phyloP scores from a whole-genome alignment of 768 basidiomycete genomes.

The Chalciporus sphaerocephalus region DNA sequence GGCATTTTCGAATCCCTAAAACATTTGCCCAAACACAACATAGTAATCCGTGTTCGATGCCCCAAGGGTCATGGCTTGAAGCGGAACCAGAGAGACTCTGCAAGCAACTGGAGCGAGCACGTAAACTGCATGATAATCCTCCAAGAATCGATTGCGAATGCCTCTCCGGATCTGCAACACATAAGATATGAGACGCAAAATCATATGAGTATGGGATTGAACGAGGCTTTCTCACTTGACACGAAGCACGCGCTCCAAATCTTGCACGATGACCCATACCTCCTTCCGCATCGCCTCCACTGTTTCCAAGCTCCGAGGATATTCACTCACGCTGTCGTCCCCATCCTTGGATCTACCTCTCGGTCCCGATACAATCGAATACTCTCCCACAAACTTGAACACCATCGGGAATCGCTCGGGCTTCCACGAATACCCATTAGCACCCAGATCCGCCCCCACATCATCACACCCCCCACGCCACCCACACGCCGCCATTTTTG shows the following conservation, averaged over 20 bases:
- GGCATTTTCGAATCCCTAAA: too few species aligned
- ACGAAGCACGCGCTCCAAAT: constrained; percentile 10
- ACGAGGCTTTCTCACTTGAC: neutral
- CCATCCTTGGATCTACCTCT: neutral
- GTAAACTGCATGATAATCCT: constrained; percentile 24
- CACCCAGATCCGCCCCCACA: neutral
- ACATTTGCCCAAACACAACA: too few species aligned
- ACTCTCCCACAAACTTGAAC: constrained; percentile 27
- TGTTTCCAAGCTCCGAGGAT: neutral
- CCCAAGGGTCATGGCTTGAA: too few species aligned
- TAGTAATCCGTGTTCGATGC: too few species aligned
- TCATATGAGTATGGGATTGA: neutral
- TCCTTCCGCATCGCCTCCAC: constrained; percentile 19
- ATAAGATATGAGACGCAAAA: neutral
- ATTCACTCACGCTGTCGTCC: neutral
- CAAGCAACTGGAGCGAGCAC: constrained; percentile 21
- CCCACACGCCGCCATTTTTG: constrained; percentile 11
- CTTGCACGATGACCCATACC: constrained; percentile 12
- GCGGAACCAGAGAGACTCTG: too few species aligned
- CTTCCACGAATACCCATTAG: neutral
- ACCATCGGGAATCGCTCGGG: neutral
- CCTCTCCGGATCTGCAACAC: constrained; percentile 13
- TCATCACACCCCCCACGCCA: neutral
- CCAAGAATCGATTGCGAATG: constrained; percentile 18
- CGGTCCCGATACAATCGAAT: constrained; percentile 19